phyloP scores from a whole-genome alignment of 768 basidiomycete species.

The Trametes maxima region DNA sequence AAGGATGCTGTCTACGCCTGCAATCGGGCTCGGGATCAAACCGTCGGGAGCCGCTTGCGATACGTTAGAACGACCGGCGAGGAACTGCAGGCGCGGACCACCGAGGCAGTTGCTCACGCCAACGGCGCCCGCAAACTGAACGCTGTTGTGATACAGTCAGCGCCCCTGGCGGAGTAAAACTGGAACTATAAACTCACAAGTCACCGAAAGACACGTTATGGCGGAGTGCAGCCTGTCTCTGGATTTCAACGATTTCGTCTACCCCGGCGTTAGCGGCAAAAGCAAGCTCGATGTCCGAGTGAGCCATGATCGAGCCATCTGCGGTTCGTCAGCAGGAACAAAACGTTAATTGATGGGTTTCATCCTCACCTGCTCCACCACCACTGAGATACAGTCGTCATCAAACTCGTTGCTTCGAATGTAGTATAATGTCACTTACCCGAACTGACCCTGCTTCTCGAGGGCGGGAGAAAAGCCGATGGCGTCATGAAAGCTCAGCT shows the following conservation, averaged over 20 bases:
- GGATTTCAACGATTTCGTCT: conserved; percentile 10
- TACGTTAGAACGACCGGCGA: conserved; percentile 26
- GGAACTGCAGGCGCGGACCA: conserved; percentile 24
- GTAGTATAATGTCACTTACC: conserved; percentile 1
- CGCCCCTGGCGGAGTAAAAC: neutral
- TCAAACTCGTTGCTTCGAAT: neutral
- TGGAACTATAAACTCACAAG: neutral
- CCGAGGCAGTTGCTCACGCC: conserved; percentile 29
- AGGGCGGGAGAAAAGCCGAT: conserved; percentile 21
- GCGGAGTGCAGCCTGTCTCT: neutral
- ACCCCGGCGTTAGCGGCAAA: conserved; percentile 10
- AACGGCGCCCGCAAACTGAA: conserved; percentile 34
- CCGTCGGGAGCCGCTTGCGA: conserved; percentile 24
- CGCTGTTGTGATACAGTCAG: conserved; percentile 10
- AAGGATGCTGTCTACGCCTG: conserved; percentile 28
- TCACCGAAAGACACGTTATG: conserved; percentile 6
- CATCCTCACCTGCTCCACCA: conserved; percentile 12
- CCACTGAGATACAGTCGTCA: neutral
- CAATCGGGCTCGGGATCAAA: conserved; percentile 29
- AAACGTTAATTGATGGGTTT: too few species aligned
- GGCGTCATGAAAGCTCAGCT: conserved; percentile 30
- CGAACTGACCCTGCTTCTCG: too few species aligned
- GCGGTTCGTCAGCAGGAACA: neutral
- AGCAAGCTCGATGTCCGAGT: conserved; percentile 13
- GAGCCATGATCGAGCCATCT: conserved; percentile 23